Base-by-base conservation (phyloP, 2,329 filamentous ascomycete species). In the Sodiomyces alkalinus region DNA sequence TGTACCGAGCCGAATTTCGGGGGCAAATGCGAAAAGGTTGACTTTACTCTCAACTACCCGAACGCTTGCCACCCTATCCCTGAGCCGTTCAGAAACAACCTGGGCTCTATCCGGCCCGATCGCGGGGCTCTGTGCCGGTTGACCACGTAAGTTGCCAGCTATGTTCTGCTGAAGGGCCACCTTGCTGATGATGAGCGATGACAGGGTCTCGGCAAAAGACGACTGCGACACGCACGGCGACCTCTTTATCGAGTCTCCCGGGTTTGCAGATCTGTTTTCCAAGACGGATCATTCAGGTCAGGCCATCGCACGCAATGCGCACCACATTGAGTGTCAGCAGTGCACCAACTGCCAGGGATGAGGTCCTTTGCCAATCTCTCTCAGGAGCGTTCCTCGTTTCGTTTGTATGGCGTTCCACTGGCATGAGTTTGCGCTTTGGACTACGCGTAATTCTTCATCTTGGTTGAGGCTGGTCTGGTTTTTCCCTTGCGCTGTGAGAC, bases 341-440 rank as follows among this genome's bases (percentile, higher is more conserved):
- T 30, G 28, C 28, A 30, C 22, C n/a, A 18, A 12, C 14, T 30
- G 28, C 12, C 22, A 30, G 13, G 28, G 28, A n/a, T n/a, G n/a
- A n/a, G n/a, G n/a, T n/a, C n/a, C n/a, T n/a, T n/a, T n/a, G n/a
- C n/a, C n/a, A n/a, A n/a, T n/a, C n/a, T n/a, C n/a, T n/a, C n/a
- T n/a, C n/a, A n/a, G n/a, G n/a, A n/a, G n/a, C n/a, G n/a, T n/a
- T n/a, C n/a, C n/a, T n/a, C n/a, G n/a, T n/a, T n/a, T n/a, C n/a
- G n/a, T n/a, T n/a, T n/a, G n/a, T n/a, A n/a, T n/a, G n/a, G n/a
- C n/a, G n/a, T n/a, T n/a, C n/a, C n/a, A n/a, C n/a, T n/a, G n/a
- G n/a, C n/a, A n/a, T n/a, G n/a, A n/a, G n/a, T n/a, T n/a, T n/a
- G n/a, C n/a, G n/a, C n/a, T n/a, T n/a, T n/a, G n/a, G n/a, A n/a